Evolutionary conservation across 2,329 filamentous ascomycete genomes (phyloP).

Genomic region (Phyllachora maydis): DNA sequence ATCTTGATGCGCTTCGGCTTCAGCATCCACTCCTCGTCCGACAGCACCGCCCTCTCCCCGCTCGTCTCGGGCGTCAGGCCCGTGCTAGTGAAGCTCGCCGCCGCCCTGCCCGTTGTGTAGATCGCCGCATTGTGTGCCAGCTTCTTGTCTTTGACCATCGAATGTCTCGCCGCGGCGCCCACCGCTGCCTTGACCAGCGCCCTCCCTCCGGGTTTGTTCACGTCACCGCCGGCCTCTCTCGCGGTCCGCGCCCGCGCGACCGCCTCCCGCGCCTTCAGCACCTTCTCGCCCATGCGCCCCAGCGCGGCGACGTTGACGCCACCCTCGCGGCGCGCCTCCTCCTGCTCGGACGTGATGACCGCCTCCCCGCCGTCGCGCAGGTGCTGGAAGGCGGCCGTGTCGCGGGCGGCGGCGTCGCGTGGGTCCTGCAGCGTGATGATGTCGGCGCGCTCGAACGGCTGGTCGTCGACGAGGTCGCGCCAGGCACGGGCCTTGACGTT

Average conservation of each 20-base stretch:
- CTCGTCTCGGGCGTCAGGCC: conserved; percentile 84
- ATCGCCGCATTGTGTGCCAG: conserved; percentile 66
- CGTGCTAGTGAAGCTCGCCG: conserved; percentile 88
- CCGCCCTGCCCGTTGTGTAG: conserved; percentile 78
- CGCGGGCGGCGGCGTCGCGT: conserved; percentile 64
- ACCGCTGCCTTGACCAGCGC: conserved; percentile 15
- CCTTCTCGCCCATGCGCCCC: conserved; percentile 61
- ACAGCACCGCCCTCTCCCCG: conserved; percentile 65
- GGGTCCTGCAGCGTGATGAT: conserved; percentile 95
- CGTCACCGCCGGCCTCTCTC: conserved; percentile 35
- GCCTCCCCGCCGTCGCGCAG: conserved; percentile 61
- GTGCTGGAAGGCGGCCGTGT: conserved; percentile 77
- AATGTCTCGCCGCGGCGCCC: conserved; percentile 12
- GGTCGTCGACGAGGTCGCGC: conserved; percentile 74
- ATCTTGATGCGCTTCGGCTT: conserved; percentile 73
- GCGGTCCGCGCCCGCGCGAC: conserved; percentile 77
- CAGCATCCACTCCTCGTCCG: conserved; percentile 93
- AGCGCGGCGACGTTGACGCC: conserved; percentile 64
- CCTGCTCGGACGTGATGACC: conserved; percentile 47
- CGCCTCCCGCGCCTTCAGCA: conserved; percentile 76
- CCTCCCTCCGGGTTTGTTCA: conserved; percentile 31
- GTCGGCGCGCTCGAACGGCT: conserved; percentile 71
- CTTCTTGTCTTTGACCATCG: conserved; percentile 34
- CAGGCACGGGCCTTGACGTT: conserved; percentile 97
- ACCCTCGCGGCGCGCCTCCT: conserved; percentile 41